phyloP scores from a whole-genome alignment of 2,329 filamentous ascomycete species.

The Aspergillus intermedius region DNA sequence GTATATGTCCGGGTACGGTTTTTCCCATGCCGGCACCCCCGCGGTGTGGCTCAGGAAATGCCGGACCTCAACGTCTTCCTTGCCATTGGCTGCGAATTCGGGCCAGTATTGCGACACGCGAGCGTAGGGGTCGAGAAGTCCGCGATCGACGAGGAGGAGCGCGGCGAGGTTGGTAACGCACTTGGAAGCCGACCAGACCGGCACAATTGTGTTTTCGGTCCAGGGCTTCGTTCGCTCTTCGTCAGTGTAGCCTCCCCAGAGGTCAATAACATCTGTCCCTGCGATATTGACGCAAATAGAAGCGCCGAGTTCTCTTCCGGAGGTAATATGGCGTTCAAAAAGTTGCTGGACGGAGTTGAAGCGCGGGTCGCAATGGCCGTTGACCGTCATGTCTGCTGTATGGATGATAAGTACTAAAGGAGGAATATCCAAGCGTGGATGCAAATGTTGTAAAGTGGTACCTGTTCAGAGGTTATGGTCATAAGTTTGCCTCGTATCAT shows the following conservation, averaged over 20 bases:
- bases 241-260: constrained; percentile 41
- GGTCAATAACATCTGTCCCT: constrained; percentile 38
- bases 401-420: background rate
- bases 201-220: constrained; percentile 35
- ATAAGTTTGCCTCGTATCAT: too few species aligned
- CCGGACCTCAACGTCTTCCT: constrained; percentile 34
- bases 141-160: constrained; percentile 37
- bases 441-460: too few species aligned
- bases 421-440: background rate
- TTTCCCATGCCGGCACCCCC: constrained; percentile 30
- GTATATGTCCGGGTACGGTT: constrained; percentile 28
- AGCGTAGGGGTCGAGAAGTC: constrained; percentile 30
- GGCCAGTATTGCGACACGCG: constrained; percentile 43
- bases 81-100: constrained; percentile 40
- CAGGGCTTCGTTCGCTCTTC: constrained; percentile 25
- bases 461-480: too few species aligned
- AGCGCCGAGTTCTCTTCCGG: constrained; percentile 41
- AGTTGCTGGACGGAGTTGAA: constrained; percentile 32
- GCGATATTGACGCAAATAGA: constrained; percentile 38
- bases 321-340: constrained; percentile 30
- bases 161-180: constrained; percentile 31
- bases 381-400: constrained; percentile 16
- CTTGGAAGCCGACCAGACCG: constrained; percentile 40
- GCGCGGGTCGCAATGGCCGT: constrained; percentile 32
- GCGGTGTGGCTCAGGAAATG: constrained; percentile 40